phyloP scores from a whole-genome alignment of 2,329 filamentous ascomycete genomes.

The Colletotrichum siamense region DNA sequence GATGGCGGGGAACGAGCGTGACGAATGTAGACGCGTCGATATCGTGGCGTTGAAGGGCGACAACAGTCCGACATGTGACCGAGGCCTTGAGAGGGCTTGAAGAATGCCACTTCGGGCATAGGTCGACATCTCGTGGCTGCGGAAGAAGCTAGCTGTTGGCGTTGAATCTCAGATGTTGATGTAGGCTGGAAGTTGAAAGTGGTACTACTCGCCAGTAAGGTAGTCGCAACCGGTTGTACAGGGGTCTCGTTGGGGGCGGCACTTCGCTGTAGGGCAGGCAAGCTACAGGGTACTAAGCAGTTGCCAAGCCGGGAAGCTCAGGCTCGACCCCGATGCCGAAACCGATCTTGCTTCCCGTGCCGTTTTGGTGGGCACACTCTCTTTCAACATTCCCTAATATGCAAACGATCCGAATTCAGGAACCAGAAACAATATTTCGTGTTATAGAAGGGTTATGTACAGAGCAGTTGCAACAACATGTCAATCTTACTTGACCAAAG shows the following conservation, averaged over 20 bases:
- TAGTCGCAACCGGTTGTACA: neutral
- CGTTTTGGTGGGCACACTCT: neutral
- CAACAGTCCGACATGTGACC: rapidly evolving
- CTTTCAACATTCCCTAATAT: neutral
- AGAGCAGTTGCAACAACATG: neutral
- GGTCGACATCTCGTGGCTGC: neutral
- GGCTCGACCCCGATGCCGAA: neutral
- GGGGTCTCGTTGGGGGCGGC: neutral
- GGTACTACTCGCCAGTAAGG: neutral
- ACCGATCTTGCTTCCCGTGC: neutral
- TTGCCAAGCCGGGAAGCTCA: neutral
- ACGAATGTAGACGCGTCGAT: neutral
- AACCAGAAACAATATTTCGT: too few species aligned
- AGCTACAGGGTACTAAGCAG: neutral
- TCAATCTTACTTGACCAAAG: rapidly evolving
- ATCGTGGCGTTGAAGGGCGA: neutral
- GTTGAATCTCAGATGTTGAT: neutral
- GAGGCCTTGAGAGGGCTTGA: neutral
- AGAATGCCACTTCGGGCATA: neutral
- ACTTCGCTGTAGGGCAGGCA: neutral
- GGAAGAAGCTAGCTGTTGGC: neutral
- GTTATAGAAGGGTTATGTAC: too few species aligned
- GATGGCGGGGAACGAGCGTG: slow-evolving; percentile 38
- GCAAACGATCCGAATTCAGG: too few species aligned
- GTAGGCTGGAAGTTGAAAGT: too few species aligned